These are phyloP conservation scores for Pythium scleroteichum DNA, from an alignment of 352 stramenopile genomes.

Conservation along the genomic window DNA sequence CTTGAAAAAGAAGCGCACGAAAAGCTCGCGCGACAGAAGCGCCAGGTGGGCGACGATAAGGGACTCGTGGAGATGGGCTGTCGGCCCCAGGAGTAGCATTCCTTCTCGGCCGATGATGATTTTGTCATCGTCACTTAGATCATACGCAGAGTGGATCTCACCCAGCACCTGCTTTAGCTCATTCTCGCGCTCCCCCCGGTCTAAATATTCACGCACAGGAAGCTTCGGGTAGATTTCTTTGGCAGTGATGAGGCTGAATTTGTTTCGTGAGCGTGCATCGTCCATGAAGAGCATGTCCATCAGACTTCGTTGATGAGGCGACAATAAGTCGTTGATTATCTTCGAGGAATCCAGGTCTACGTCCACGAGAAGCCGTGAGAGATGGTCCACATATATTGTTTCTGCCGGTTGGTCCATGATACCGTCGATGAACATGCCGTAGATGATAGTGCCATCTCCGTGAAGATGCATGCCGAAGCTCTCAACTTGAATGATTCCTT, in stretches of 20 bases:
- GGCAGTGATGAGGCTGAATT: constrained; percentile 97
- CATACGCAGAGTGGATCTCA: constrained; percentile 94
- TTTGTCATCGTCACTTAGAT: constrained; percentile 95
- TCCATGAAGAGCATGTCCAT: constrained; percentile 96
- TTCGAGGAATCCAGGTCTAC: constrained; percentile 95
- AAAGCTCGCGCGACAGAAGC: constrained; percentile 93
- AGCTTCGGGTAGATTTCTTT: constrained; percentile 95
- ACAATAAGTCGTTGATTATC: constrained; percentile 96
- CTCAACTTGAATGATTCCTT: constrained; percentile 96
- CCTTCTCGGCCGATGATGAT: constrained; percentile 94
- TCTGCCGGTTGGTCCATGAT: constrained; percentile 97
- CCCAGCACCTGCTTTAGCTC: constrained; percentile 96
- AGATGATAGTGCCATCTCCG: constrained; percentile 79
- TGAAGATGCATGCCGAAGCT: constrained; percentile 94
- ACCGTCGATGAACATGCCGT: constrained; percentile 93
- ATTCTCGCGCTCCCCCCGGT: constrained; percentile 97
- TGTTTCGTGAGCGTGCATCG: constrained; percentile 93
- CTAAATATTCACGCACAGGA: constrained; percentile 94
- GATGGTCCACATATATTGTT: constrained; percentile 96
- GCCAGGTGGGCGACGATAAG: constrained; percentile 90
- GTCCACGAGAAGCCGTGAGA: constrained; percentile 95
- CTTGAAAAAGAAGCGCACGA: constrained; percentile 93
- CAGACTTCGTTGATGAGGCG: constrained; percentile 91
- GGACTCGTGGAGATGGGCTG: constrained; percentile 87
- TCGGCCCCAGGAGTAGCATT: constrained; percentile 86